Evolutionary conservation across 352 stramenopile species (phyloP), one percentile per base, ranked within the genome.

Genomic region (Phytopythium ostracodes): DNA sequence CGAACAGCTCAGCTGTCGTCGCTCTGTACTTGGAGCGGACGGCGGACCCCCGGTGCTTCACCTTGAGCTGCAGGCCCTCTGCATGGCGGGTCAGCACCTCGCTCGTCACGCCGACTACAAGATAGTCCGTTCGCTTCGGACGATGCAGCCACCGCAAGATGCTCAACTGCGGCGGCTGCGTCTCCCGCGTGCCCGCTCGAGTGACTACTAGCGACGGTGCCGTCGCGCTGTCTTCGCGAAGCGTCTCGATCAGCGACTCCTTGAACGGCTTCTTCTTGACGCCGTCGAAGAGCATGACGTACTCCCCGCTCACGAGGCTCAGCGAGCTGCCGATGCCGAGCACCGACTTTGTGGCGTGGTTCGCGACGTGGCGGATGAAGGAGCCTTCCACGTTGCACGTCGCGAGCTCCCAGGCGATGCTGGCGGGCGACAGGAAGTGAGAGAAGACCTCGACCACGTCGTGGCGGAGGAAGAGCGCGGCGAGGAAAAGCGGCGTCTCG

Each of bases 331-430:
- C 60, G 33, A 67, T 54, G 10, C 62, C 64, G 10, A 94, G 72
- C 29, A 67, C 29, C 6, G 36, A 53, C 2, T 75, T 65, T 12
- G 76, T 69, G 0, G 49, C n/a, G 15, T 78, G 75, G 56, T 72
- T 79, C 5, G 73, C 72, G 27, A 91, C 66, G 56, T 91, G 79
- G 22, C 85, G 70, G 5, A 91, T 67, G 36, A 71, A 88, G 4
- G 83, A 84, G n/a, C 84, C 84, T 64, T 94, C 84, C 18, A 89
- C 77, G 60, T 88, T 92, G 52, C 79, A 76, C 65, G 87, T 78
- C 31, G 65, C 43, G 6, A 87, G 56, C 36, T 94, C 82, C 76
- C 73, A 88, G 2, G 27, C 33, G 15, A 88, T 56, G 44, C 80
- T 87, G 36, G 55, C 62, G 1, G 61, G n/a, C 33, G 73, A 76